These are phyloP conservation scores for Friedmanniomyces endolithicus DNA, from an alignment of 495 filamentous ascomycete genomes.

Conservation along the genomic window DNA sequence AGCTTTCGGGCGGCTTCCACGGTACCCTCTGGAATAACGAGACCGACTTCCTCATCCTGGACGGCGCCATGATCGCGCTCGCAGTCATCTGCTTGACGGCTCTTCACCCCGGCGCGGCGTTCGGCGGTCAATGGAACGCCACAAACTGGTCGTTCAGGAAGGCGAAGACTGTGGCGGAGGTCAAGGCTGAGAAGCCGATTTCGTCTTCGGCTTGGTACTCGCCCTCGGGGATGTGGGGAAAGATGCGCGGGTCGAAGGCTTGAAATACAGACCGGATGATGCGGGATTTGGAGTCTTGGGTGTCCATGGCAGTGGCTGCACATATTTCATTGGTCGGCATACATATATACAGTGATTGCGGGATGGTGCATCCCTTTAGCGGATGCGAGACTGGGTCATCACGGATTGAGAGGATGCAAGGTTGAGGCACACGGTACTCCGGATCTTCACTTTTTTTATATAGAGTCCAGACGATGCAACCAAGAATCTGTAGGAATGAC, in stretches of 20 bases:
- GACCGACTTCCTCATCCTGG: slow-evolving; percentile 54
- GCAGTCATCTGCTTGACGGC: slow-evolving; percentile 45
- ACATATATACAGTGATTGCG: too few species aligned
- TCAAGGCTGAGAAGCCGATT: not conserved
- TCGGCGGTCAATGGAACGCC: slow-evolving; percentile 27
- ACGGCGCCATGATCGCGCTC: slow-evolving; percentile 56
- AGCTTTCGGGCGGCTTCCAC: slow-evolving; percentile 51
- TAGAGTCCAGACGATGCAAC: too few species aligned
- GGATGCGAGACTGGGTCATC: too few species aligned
- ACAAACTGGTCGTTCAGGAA: slow-evolving; percentile 17
- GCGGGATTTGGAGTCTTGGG: not conserved
- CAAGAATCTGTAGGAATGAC: too few species aligned
- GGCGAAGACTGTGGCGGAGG: not conserved
- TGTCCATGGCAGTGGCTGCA: too few species aligned
- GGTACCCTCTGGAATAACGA: slow-evolving; percentile 47
- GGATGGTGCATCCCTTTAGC: too few species aligned
- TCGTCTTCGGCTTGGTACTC: not conserved
- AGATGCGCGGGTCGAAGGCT: not conserved
- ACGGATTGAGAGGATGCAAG: too few species aligned
- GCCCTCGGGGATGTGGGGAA: not conserved
- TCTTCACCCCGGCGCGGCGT: slow-evolving; percentile 41
- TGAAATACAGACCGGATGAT: not conserved
- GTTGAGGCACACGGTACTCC: too few species aligned
- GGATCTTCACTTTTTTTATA: too few species aligned
- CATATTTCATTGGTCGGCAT: too few species aligned